Conservation (phyloP, 148 eudicot genomes). For the Mesembryanthemum crystallinum region DNA sequence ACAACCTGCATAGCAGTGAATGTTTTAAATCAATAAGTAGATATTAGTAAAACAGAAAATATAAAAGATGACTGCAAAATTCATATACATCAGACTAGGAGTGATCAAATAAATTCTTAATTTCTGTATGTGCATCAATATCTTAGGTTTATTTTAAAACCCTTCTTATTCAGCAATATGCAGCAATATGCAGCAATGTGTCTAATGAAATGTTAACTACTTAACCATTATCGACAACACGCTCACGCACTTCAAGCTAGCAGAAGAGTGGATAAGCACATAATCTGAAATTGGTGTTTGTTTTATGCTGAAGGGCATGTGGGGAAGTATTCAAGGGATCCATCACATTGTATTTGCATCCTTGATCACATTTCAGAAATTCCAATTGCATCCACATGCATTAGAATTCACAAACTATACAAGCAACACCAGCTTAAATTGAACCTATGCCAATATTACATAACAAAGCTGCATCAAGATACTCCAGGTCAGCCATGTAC, state of each 20-base stretch:
- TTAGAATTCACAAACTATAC: background rate
- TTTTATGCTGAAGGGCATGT: background rate
- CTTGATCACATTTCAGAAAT: background rate
- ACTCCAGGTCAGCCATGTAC: background rate
- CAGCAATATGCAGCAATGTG: background rate
- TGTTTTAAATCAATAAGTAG: background rate
- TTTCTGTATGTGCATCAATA: background rate
- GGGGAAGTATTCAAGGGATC: background rate
- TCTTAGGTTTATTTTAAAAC: background rate
- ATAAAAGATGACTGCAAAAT: background rate
- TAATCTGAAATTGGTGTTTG: background rate
- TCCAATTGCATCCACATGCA: background rate
- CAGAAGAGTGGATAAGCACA: background rate
- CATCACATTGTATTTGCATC: background rate
- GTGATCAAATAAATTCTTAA: background rate
- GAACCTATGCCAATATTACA: background rate
- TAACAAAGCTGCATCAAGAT: constrained; percentile 1
- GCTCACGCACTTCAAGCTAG: background rate
- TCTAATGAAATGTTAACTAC: no score
- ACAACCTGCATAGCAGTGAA: constrained; percentile 56
- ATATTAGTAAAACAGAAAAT: background rate
- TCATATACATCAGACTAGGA: background rate
- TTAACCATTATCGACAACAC: background rate
- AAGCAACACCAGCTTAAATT: background rate
- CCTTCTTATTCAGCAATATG: background rate